A percentile compares a stretch with the other conserved stretches of the same genome.
Evolutionary conservation across 106 monocot genomes (phyloP).

Genomic region (Acorus calamus): DNA sequence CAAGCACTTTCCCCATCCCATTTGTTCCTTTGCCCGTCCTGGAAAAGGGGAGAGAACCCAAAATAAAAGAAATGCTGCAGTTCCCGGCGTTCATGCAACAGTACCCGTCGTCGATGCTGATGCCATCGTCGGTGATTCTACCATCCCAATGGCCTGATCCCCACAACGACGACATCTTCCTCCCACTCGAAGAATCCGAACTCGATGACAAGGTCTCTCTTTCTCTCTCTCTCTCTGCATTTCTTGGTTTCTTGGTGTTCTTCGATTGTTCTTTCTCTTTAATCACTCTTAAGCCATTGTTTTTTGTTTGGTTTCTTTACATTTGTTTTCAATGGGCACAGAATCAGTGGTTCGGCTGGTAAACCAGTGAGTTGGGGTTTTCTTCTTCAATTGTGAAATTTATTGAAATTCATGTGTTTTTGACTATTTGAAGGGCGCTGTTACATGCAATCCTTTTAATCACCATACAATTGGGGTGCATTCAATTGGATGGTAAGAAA

Average conservation of each 20-base stretch:
- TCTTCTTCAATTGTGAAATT: too few relatives aligned
- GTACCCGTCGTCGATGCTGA: conserved; percentile 54
- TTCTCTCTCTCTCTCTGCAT: too few relatives aligned
- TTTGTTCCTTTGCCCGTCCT: too few relatives aligned
- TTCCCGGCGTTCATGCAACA: conserved; percentile 90
- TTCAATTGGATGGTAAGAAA: too few relatives aligned
- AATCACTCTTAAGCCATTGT: neutral
- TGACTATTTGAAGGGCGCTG: too few relatives aligned
- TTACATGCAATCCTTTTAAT: too few relatives aligned
- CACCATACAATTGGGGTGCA: too few relatives aligned
- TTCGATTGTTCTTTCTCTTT: neutral
- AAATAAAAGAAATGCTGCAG: conserved; percentile 48
- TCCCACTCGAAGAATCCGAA: conserved; percentile 79
- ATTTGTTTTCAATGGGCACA: neutral
- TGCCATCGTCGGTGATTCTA: conserved; percentile 72
- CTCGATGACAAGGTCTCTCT: conserved; percentile 67
- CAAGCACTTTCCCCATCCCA: too few relatives aligned
- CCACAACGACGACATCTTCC: conserved; percentile 77
- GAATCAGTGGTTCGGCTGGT: too few relatives aligned
- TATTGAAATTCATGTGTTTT: too few relatives aligned
- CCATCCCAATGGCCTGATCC: conserved; percentile 33
- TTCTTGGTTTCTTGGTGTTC: neutral
- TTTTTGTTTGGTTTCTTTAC: neutral
- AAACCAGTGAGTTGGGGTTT: too few relatives aligned
- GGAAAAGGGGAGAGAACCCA: neutral